phyloP scores from a whole-genome alignment of 2,329 filamentous ascomycete species.

The Berkeleyomyces basicola region DNA sequence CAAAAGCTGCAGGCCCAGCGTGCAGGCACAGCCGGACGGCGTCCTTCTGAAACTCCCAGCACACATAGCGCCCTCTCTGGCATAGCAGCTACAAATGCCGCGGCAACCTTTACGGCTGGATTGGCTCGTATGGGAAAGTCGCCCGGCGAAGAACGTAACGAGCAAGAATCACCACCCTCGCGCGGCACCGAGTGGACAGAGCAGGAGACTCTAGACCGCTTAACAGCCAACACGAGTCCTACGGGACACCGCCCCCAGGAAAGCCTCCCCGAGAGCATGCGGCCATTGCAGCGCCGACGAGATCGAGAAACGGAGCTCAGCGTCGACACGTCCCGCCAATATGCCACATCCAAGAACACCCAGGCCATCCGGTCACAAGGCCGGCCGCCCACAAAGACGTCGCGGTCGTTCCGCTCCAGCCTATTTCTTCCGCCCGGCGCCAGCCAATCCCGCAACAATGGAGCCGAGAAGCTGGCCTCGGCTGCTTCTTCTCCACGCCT shows the following conservation, averaged over 20 bases:
- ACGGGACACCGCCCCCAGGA: conserved; percentile 40
- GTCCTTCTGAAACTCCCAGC: conserved; percentile 6
- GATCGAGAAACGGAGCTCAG: conserved; percentile 28
- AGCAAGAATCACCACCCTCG: conserved; percentile 42
- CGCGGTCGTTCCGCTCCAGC: conserved; percentile 59
- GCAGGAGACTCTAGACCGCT: conserved; percentile 50
- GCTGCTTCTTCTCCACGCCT: conserved; percentile 35
- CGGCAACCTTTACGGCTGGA: conserved; percentile 8
- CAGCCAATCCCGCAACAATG: conserved; percentile 39
- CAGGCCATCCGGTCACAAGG: conserved; percentile 17
- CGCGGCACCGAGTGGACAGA: conserved; percentile 71
- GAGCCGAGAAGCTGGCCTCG: conserved; percentile 72
- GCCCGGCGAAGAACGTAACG: conserved; percentile 28
- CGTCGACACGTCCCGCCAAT: conserved; percentile 44
- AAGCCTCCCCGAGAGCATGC: conserved; percentile 61
- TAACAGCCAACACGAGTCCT: conserved; percentile 59
- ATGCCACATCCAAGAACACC: conserved; percentile 24
- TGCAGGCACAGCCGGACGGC: conserved; percentile 19
- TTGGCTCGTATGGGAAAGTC: conserved; percentile 8
- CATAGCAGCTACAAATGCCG: background rate
- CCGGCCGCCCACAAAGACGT: conserved; percentile 50
- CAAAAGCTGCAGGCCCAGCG: conserved; percentile 85
- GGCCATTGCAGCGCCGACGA: conserved; percentile 43
- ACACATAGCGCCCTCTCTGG: conserved; percentile 7
- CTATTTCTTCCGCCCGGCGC: conserved; percentile 43